Base-by-base conservation (phyloP, 78 protist genomes). In the Diacronema lutheri region DNA sequence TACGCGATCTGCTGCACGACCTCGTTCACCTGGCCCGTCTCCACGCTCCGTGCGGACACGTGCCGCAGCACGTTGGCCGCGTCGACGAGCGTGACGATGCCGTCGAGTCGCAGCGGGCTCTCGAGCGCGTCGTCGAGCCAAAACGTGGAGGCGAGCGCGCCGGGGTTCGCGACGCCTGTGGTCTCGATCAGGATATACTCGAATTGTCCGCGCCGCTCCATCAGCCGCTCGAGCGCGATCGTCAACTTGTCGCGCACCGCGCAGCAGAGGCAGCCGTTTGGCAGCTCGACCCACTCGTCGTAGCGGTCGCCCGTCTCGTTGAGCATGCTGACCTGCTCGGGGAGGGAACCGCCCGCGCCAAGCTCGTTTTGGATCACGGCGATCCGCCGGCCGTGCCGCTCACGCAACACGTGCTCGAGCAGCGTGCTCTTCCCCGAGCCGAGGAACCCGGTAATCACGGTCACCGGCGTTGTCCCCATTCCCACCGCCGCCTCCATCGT, bases 231-330 rank as follows among this genome's bases (percentile, higher is more conserved):
- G 64, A 94, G 41, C 35, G 93, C 93, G 0, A 20, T 0, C 35
- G 88, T 85, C 25, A 90, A 82, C 11, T 66, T 78, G 31, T 83
- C 94, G 55, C 86, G 76, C n/a, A 92, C 93, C 19, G 83, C n/a
- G 90, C 96, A 94, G 87, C 96, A 94, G 29, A 94, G 29, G 71
- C 96, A 94, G 31, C 96, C 96, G 65, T 94, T 94, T 33, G 84
- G 9, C 33, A 90, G 76, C 88, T 94, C 96, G 25, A 91, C 29
- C 91, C 91, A 89, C 40, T 87, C 90, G n/a, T 89, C 92, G 35
- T 41, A 71, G 37, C 23, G 4, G 55, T 71, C 79, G 50, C 79
- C 79, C 20, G 73, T 55, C 31, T n/a, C 41, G 31, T 62, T 62
- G 31, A 21, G 60, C 50, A 0, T 31, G 77, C 33, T 7, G n/a